Evolutionary conservation across 345 rosid genomes (phyloP).

Genomic region (Hibiscus trionum): DNA sequence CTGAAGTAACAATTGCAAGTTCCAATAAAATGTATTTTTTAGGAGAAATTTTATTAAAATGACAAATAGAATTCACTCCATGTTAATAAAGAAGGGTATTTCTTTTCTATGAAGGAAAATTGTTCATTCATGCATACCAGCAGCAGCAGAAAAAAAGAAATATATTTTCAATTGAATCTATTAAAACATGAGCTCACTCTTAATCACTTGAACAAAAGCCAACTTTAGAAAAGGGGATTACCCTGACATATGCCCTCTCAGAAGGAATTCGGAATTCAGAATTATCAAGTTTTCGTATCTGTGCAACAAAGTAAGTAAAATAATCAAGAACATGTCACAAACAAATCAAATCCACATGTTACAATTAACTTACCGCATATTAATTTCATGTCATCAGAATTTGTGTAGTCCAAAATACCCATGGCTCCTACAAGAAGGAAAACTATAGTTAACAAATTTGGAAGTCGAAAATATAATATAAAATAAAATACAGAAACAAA

Average conservation of each 20-base stretch:
- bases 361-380: conserved; percentile 1
- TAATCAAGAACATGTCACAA: background rate
- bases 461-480: background rate
- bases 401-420: conserved; percentile 11
- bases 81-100: background rate
- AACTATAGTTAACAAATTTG: background rate
- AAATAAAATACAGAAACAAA: background rate
- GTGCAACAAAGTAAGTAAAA: background rate
- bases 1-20: conserved; percentile 7
- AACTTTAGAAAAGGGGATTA: background rate
- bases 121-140: background rate
- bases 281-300: conserved; percentile 14
- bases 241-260: conserved; percentile 6
- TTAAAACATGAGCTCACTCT: background rate
- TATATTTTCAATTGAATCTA: background rate
- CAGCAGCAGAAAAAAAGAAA: background rate
- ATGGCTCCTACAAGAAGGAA: conserved; percentile 1
- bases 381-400: conserved; percentile 13
- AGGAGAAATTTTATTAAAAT: too few species aligned
- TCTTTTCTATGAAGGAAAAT: too few species aligned
- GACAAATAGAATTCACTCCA: background rate
- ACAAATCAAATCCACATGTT: background rate
- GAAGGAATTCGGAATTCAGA: conserved; percentile 12
- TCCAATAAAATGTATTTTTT: too few species aligned
- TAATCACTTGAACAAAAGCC: background rate